Evolutionary conservation across 2,329 filamentous ascomycete genomes (phyloP), one percentile per base, ranked within the genome.

Genomic region (Lecanicillium sp.): DNA sequence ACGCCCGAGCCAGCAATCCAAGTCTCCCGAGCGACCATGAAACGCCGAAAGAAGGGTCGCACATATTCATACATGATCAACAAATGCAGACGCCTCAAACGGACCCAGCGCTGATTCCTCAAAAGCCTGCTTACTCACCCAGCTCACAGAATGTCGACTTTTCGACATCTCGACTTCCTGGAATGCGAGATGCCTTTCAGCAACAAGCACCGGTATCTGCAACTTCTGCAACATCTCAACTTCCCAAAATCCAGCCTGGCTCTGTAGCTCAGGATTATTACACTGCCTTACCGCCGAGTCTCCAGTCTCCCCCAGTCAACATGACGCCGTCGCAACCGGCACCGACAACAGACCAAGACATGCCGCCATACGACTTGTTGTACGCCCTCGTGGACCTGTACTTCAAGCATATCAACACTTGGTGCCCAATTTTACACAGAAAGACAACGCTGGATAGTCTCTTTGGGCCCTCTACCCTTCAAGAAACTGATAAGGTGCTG

Each of bases 401-500:
- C 54, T 88, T 88, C 52, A 84, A 85, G 45, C 79, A 87, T 51
- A 76, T 87, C 55, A 86, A 87, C 51, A 83, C 81, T 0, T 88
- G 83, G 82, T 94, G 87, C 55, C 88, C 89, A 0, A 92, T 95
- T 17, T 67, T 95, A n/a, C 86, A 95, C 59, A 78, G 86, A 16
- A 80, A 85, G 52, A 80, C 83, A 4, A 94, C 87, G 0, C 60
- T 95, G 8, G 85, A 94, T 49, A 78, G 80, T 1, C 69, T 95
- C 0, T 95, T 95, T 49, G 86, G 86, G 0, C 76, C 81, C 1
- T 77, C 80, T 0, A 75, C 80, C 2, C 65, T 92, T 2, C 83
- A 89, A 28, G 85, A 94, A 58, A 80, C 83, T 2, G 88, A 95
- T 54, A 74, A 83, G 30, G 83, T 94, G 39, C 67, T 95, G 12